These are phyloP conservation scores for Puya raimondii DNA, from an alignment of 176 grass and related monocot species.

Conservation along the genomic window DNA sequence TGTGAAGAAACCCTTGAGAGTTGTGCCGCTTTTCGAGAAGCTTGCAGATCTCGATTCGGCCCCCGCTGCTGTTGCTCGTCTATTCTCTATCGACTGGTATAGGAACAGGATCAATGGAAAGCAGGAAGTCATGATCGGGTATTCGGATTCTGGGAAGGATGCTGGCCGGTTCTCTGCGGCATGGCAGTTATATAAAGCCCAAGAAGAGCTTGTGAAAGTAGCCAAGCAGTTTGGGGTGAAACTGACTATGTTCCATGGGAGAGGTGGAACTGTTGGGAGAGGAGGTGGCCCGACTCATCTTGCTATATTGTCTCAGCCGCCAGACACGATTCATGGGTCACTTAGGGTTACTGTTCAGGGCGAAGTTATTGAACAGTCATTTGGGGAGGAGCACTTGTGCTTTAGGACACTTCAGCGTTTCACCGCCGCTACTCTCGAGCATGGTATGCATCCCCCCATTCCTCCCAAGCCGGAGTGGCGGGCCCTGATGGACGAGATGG, in stretches of 20 bases:
- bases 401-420: slow-evolving; percentile 94
- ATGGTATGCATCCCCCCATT: slow-evolving; percentile 87
- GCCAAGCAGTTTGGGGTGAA: slow-evolving; percentile 71
- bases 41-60: slow-evolving; percentile 74
- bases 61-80: slow-evolving; percentile 59
- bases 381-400: slow-evolving; percentile 95
- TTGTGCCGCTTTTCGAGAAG: slow-evolving; percentile 91
- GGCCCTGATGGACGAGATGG: slow-evolving; percentile 86
- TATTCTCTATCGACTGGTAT: slow-evolving; percentile 89
- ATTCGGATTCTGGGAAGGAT: slow-evolving; percentile 98
- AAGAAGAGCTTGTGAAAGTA: slow-evolving; percentile 82
- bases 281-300: slow-evolving; percentile 92
- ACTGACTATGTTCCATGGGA: slow-evolving; percentile 92
- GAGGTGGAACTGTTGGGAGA: slow-evolving; percentile 92
- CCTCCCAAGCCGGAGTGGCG: slow-evolving; percentile 85
- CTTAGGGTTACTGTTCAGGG: slow-evolving; percentile 91
- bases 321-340: slow-evolving; percentile 83
- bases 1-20: slow-evolving; percentile 74
- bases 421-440: slow-evolving; percentile 89
- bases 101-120: slow-evolving; percentile 78
- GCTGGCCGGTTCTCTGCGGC: slow-evolving; percentile 81
- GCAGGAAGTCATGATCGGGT: slow-evolving; percentile 96
- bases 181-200: slow-evolving; percentile 87
- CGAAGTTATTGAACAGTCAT: slow-evolving; percentile 95
- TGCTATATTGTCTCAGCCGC: slow-evolving; percentile 92